A percentile compares a stretch with the other conserved stretches of the same genome.
Evolutionary conservation across 2,329 filamentous ascomycete genomes (phyloP).

Genomic region (Hypoxylon sp.): DNA sequence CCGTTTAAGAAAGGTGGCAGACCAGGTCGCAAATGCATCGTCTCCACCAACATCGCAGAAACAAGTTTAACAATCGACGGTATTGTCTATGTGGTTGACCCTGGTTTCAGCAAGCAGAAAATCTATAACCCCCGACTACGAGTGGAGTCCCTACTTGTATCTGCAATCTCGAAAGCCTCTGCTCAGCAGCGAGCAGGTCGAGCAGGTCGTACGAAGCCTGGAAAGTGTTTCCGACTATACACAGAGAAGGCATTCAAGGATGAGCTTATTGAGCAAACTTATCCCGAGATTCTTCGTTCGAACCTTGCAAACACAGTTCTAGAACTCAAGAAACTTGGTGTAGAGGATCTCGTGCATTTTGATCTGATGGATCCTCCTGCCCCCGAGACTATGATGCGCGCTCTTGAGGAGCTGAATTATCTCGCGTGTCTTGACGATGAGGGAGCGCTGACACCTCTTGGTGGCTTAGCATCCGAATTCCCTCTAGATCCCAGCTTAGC

Average conservation of each 20-base stretch:
- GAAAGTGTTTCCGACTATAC: constrained; percentile 97
- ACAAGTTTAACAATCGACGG: constrained; percentile 97
- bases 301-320: constrained; percentile 95
- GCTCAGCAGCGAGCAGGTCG: constrained; percentile 97
- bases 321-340: constrained; percentile 95
- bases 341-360: constrained; percentile 96
- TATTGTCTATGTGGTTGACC: constrained; percentile 99
- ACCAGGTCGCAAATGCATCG: constrained; percentile 91
- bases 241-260: constrained; percentile 97
- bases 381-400: constrained; percentile 97
- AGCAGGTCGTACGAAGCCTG: constrained; percentile 97
- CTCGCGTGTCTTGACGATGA: constrained; percentile 96
- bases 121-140: constrained; percentile 97
- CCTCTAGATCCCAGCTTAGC: constrained; percentile 92
- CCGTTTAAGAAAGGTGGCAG: constrained; percentile 77
- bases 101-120: constrained; percentile 99
- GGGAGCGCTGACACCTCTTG: constrained; percentile 87
- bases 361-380: constrained; percentile 98
- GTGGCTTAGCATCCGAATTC: constrained; percentile 90
- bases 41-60: constrained; percentile 98
- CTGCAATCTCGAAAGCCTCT: constrained; percentile 96
- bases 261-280: constrained; percentile 95
- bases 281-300: constrained; percentile 93
- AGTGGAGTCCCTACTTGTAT: constrained; percentile 96
- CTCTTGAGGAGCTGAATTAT: constrained; percentile 96